A percentile compares a stretch with the other conserved stretches of the same genome.
Conservation (phyloP, 2,329 filamentous ascomycete genomes). For the Myriosclerotinia duriaeana region DNA sequence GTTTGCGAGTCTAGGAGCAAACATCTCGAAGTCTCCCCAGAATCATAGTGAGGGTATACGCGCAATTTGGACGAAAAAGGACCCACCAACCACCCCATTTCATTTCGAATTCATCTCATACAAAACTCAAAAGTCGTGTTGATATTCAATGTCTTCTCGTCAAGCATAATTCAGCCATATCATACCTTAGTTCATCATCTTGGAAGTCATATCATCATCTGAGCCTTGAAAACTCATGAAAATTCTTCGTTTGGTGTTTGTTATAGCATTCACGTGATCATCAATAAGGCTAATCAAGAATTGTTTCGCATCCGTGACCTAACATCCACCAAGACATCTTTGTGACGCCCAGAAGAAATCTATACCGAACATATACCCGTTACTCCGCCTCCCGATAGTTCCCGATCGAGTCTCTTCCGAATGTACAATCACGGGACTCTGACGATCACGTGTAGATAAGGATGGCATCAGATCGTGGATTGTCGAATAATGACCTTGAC, state of each 20-base stretch:
- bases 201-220: background rate
- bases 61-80: background rate
- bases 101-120: background rate
- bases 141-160: background rate
- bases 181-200: background rate
- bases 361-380: slow-evolving; percentile 9
- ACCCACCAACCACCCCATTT: background rate
- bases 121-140: background rate
- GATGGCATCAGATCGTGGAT: slow-evolving; percentile 5
- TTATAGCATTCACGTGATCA: slow-evolving; percentile 4
- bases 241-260: background rate
- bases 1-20: background rate
- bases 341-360: slow-evolving; percentile 1
- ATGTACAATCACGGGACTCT: slow-evolving; percentile 2
- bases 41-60: background rate
- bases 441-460: slow-evolving; percentile 23
- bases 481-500: slow-evolving; percentile 17
- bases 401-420: slow-evolving; percentile 2
- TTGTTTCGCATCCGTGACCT: slow-evolving; percentile 4
- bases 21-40: background rate
- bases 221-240: background rate
- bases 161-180: background rate
- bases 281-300: background rate
- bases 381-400: background rate
- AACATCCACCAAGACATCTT: slow-evolving; percentile 17